Conservation (phyloP, 768 basidiomycete genomes). For the Agrocybe chaxingu region DNA sequence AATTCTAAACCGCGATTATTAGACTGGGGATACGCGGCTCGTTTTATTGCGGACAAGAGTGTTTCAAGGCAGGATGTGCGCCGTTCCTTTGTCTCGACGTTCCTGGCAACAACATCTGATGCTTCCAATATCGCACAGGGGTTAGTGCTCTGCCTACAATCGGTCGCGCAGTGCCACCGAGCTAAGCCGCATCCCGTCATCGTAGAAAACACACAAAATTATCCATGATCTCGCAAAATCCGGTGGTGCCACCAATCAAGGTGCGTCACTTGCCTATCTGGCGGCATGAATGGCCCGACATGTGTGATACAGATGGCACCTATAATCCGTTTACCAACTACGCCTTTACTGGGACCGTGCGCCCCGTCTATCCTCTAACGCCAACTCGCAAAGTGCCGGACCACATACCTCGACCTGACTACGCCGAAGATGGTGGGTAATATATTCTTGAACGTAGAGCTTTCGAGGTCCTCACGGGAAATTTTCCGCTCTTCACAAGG, state of each 20-base stretch:
- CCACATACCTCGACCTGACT: conserved; percentile 87
- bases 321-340: conserved; percentile 80
- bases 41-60: conserved; percentile 92
- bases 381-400: conserved; percentile 72
- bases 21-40: conserved; percentile 82
- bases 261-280: conserved; percentile 4
- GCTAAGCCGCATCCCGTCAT: conserved; percentile 3
- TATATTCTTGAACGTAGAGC: conserved; percentile 20
- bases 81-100: conserved; percentile 15
- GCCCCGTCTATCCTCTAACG: conserved; percentile 88
- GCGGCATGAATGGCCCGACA: not conserved
- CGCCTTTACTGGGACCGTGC: conserved; percentile 73
- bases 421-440: conserved; percentile 53
- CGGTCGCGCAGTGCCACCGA: conserved; percentile 5
- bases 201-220: conserved; percentile 78
- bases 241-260: conserved; percentile 18
- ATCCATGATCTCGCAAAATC: conserved; percentile 62
- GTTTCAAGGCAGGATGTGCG: conserved; percentile 94
- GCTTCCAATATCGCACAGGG: conserved; percentile 25
- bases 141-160: conserved; percentile 19
- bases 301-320: conserved; percentile 52
- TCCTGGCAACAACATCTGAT: conserved; percentile 9
- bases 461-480: conserved; percentile 8
- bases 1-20: conserved; percentile 11
- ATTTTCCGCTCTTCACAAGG: conserved; percentile 33